Evolutionary conservation across 2,329 filamentous ascomycete genomes (phyloP).

Genomic region (Fusarium domesticum): DNA sequence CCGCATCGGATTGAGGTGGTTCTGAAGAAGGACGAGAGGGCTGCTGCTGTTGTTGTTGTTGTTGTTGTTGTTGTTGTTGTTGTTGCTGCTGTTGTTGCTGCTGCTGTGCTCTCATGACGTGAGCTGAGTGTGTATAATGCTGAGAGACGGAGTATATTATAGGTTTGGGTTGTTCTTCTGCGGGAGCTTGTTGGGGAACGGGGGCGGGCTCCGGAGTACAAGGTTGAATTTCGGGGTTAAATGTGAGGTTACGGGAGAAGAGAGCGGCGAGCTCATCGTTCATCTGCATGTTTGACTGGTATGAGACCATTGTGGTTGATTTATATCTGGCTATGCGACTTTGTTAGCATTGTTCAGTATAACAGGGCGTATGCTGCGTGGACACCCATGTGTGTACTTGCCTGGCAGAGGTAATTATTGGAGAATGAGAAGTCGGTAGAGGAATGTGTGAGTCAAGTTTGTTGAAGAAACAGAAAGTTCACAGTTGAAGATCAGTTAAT

Average conservation of each 20-base stretch:
- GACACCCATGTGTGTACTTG: slow-evolving; percentile 12
- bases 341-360: slow-evolving; percentile 13
- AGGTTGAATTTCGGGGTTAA: slow-evolving; percentile 43
- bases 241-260: slow-evolving; percentile 72
- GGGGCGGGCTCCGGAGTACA: slow-evolving; percentile 14
- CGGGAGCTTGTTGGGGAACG: slow-evolving; percentile 28
- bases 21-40: slow-evolving; percentile 49
- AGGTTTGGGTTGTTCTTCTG: slow-evolving; percentile 36
- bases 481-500: not conserved
- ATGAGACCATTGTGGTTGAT: slow-evolving; percentile 37
- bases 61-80: slow-evolving; percentile 30
- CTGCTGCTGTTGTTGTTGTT: slow-evolving; percentile 33
- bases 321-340: not conserved
- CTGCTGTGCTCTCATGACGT: slow-evolving; percentile 43
- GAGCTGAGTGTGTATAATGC: slow-evolving; percentile 80
- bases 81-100: slow-evolving; percentile 34
- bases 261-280: slow-evolving; percentile 81
- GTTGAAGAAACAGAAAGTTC: not conserved
- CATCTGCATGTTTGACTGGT: slow-evolving; percentile 54
- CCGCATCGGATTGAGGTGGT: slow-evolving; percentile 46
- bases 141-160: slow-evolving; percentile 74
- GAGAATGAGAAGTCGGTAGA: slow-evolving; percentile 2
- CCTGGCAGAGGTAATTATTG: not conserved
- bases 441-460: not conserved
- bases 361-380: slow-evolving; percentile 4